These are phyloP conservation scores for Verticillium dahliae DNA, from an alignment of 2,329 filamentous ascomycete genomes.

Conservation along the genomic window DNA sequence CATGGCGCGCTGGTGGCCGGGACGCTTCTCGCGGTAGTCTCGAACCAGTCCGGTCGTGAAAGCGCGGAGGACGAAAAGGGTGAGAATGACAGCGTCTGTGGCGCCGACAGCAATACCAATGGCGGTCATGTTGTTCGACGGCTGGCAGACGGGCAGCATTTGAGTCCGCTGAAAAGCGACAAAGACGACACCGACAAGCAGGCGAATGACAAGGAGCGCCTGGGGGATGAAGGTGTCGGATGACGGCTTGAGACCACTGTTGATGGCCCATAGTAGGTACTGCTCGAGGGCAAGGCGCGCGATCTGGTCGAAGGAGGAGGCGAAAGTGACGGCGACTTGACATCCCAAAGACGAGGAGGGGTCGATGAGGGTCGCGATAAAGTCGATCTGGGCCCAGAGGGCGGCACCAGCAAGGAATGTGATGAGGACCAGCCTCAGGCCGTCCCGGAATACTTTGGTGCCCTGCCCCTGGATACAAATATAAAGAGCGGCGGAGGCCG, in stretches of 20 bases:
- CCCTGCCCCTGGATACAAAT: slow-evolving; percentile 39
- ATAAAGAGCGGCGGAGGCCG: slow-evolving; percentile 39
- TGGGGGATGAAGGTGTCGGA: slow-evolving; percentile 36
- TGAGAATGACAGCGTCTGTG: slow-evolving; percentile 38
- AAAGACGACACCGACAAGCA: slow-evolving; percentile 47
- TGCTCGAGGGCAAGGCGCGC: slow-evolving; percentile 47
- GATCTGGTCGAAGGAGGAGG: slow-evolving; percentile 50
- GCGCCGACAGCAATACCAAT: slow-evolving; percentile 38
- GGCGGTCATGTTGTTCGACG: slow-evolving; percentile 35
- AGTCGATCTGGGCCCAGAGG: slow-evolving; percentile 48
- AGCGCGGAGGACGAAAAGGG: slow-evolving; percentile 31
- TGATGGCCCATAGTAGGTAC: slow-evolving; percentile 45
- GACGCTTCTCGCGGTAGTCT: slow-evolving; percentile 20
- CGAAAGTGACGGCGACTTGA: slow-evolving; percentile 44
- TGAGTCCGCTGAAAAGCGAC: slow-evolving; percentile 47
- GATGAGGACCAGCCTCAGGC: slow-evolving; percentile 59
- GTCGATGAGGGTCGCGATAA: slow-evolving; percentile 42
- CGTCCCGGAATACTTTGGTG: slow-evolving; percentile 44
- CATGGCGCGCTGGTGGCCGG: slow-evolving; percentile 26
- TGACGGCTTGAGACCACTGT: slow-evolving; percentile 27
- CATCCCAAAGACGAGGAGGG: slow-evolving; percentile 35
- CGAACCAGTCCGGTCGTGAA: slow-evolving; percentile 28
- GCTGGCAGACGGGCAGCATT: slow-evolving; percentile 45
- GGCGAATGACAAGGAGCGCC: slow-evolving; percentile 36
- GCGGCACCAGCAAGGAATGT: slow-evolving; percentile 43